These are phyloP conservation scores for Micractinium sp. DNA, from an alignment of 139 green algal species.

Conservation along the genomic window DNA sequence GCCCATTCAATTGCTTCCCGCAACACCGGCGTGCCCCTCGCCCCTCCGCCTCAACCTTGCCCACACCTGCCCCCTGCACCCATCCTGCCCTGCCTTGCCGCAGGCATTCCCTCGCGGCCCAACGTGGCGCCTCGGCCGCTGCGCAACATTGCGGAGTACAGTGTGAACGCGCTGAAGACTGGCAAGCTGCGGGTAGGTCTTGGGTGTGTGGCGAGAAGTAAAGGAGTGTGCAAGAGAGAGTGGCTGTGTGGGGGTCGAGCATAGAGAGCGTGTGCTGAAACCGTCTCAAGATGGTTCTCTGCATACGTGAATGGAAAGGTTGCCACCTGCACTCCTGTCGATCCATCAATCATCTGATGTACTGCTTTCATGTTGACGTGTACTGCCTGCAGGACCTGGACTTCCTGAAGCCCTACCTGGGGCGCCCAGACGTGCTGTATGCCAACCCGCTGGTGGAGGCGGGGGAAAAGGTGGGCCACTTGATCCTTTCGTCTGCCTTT, in stretches of 20 bases:
- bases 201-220: background rate
- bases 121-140: conserved; percentile 68
- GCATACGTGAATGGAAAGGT: too few species aligned
- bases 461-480: conserved; percentile 43
- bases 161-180: conserved; percentile 76
- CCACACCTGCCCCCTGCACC: background rate
- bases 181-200: conserved; percentile 43
- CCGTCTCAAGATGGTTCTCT: too few species aligned
- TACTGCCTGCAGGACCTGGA: conserved; percentile 41
- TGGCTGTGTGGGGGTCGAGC: too few species aligned
- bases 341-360: too few species aligned
- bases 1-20: too few species aligned
- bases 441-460: conserved; percentile 70
- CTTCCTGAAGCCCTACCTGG: conserved; percentile 69
- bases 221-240: background rate
- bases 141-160: conserved; percentile 83
- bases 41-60: background rate
- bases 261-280: too few species aligned
- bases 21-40: too few species aligned
- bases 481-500: too few species aligned
- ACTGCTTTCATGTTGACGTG: too few species aligned
- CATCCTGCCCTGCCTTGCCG: background rate
- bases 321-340: too few species aligned
- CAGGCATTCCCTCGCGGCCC: conserved; percentile 84
- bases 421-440: conserved; percentile 78